phyloP scores from a whole-genome alignment of 306 rosid species.

The cucumber (Cucumis sativus) region DNA sequence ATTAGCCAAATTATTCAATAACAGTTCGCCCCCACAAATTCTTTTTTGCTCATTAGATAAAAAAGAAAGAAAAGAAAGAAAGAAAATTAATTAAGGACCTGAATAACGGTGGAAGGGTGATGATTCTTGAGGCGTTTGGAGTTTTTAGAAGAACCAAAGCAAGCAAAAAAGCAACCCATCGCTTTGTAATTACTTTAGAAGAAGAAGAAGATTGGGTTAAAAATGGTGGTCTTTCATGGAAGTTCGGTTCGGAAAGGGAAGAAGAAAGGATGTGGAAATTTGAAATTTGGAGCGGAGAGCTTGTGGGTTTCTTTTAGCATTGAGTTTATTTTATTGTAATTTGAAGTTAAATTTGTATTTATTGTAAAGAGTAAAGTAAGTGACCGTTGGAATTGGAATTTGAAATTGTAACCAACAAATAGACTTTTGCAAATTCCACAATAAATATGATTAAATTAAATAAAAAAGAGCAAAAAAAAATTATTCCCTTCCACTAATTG shows the following conservation, averaged over 20 bases:
- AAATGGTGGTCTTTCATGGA: slow-evolving; percentile 8
- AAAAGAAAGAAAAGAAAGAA: background rate
- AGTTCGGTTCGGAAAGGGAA: slow-evolving; percentile 6
- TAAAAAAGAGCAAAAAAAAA: too few species aligned
- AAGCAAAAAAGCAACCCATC: slow-evolving; percentile 75
- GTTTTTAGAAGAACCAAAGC: slow-evolving; percentile 66
- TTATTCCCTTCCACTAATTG: too few species aligned
- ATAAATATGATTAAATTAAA: too few species aligned
- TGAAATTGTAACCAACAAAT: background rate
- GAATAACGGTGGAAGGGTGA: slow-evolving; percentile 15
- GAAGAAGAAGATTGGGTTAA: background rate
- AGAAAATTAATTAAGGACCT: background rate
- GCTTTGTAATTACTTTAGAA: background rate
- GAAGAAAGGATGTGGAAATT: slow-evolving; percentile 39
- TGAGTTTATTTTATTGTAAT: background rate
- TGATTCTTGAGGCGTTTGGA: slow-evolving; percentile 24
- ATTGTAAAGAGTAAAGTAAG: slow-evolving; percentile 8
- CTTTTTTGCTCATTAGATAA: background rate
- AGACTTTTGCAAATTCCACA: too few species aligned
- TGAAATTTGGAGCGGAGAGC: background rate
- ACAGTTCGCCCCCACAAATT: too few species aligned
- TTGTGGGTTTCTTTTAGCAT: background rate
- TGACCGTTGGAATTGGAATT: slow-evolving; percentile 39
- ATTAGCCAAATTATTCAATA: background rate
- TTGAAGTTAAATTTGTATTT: background rate